These are phyloP conservation scores for Trichoderma koningiopsis DNA, from an alignment of 2,329 filamentous ascomycete genomes.

Conservation along the genomic window DNA sequence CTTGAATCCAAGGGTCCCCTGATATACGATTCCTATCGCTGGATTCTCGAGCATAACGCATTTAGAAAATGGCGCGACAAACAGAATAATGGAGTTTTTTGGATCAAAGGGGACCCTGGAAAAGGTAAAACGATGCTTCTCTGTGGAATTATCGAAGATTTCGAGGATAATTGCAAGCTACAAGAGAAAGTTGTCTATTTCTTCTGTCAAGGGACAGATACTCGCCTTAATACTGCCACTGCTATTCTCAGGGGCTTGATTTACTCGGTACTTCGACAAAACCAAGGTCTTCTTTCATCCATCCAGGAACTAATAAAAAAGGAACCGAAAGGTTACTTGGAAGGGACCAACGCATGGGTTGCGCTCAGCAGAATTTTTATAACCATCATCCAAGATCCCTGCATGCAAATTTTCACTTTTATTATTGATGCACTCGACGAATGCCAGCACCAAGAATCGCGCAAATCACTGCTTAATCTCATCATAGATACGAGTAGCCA, in stretches of 20 bases:
- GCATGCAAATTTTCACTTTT: conserved; percentile 39
- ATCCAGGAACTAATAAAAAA: conserved; percentile 37
- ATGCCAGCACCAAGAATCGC: neutral
- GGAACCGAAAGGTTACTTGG: conserved; percentile 38
- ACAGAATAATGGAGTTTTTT: conserved; percentile 34
- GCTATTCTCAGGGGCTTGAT: conserved; percentile 47
- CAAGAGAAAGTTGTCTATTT: conserved; percentile 24
- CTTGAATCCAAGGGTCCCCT: conserved; percentile 40
- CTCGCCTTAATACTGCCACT: conserved; percentile 41
- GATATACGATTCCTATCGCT: conserved; percentile 37
- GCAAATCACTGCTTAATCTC: neutral
- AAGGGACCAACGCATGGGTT: conserved; percentile 42
- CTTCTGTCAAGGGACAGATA: conserved; percentile 30
- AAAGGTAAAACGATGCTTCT: conserved; percentile 51
- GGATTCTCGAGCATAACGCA: conserved; percentile 36
- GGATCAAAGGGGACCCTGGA: conserved; percentile 44
- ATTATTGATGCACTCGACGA: conserved; percentile 30
- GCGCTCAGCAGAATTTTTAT: conserved; percentile 42
- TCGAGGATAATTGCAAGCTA: neutral
- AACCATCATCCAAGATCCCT: conserved; percentile 40
- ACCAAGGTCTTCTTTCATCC: conserved; percentile 38
- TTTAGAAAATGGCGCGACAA: conserved; percentile 31
- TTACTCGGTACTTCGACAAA: conserved; percentile 40
- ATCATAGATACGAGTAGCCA: neutral
- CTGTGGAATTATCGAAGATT: conserved; percentile 38